Evolutionary conservation across 1,284 basidiomycete species (phyloP), one percentile per base, ranked within the genome.

Genomic region (Earliella scabrosa): DNA sequence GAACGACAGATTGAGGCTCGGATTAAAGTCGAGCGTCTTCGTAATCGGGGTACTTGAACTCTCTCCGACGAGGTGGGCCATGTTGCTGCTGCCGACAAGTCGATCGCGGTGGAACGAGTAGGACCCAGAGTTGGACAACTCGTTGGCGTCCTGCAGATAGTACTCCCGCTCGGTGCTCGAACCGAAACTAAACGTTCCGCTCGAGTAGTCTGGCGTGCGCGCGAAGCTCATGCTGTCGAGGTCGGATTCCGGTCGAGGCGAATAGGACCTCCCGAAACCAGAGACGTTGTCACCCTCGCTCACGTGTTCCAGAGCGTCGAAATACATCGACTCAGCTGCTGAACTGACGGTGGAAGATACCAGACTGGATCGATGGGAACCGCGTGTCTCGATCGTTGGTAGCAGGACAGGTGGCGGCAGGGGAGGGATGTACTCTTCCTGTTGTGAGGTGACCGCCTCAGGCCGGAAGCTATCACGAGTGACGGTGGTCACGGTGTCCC

Each of bases 221-320:
- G 70, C 70, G 50, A 71, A 71, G 56, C 68, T 69, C 68, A 71
- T 71, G 53, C 60, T 68, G 40, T 70, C 68, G 10, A 70, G 50
- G 23, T 67, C 65, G 11, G 68, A 60, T 21, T 70, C 66, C 2
- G 63, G 57, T 7, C 60, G 56, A 20, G 65, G 64, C 14, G 66
- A 65, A 23, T 52, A 57, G 11, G 64, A 62, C 11, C 57, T 35
- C 35, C 45, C 45, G 14, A 38, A 49, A 26, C 34, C 44, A 20
- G 40, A 29, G 45, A 36, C 39, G 21, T 50, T 21, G n/a, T 50
- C 27, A 11, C 58, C 56, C n/a, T 52, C 55, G 53, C 50, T 56
- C 38, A 36, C 46, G 13, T 61, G 50, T n/a, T 64, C 63, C 13
- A 35, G 44, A 4, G 56, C 56, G 16, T 60, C 59, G 40, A 50